Evolutionary conservation across 768 basidiomycete genomes (phyloP).

Genomic region (Hericium coralloides): DNA sequence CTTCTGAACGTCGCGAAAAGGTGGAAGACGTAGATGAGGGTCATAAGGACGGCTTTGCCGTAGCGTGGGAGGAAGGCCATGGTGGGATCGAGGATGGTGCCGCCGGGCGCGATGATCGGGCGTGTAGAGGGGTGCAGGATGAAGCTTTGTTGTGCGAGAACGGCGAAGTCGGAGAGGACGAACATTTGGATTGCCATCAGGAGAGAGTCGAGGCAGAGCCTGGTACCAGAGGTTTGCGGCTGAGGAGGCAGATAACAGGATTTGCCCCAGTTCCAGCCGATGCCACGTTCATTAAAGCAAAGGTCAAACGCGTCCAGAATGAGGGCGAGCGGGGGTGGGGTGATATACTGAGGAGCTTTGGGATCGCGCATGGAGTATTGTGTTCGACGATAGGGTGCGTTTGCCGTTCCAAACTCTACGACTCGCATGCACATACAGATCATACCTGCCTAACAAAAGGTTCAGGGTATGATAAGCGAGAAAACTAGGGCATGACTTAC

Average conservation of each 20-base stretch:
- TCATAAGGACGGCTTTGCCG: slow-evolving; percentile 8
- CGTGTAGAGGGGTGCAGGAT: slow-evolving; percentile 28
- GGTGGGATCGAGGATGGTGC: slow-evolving; percentile 28
- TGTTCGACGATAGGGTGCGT: slow-evolving; percentile 7
- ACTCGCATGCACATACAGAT: slow-evolving; percentile 9
- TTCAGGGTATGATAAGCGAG: not conserved
- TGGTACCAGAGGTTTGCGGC: slow-evolving; percentile 34
- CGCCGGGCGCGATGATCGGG: slow-evolving; percentile 20
- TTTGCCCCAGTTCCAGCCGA: slow-evolving; percentile 53
- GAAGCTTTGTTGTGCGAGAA: slow-evolving; percentile 12
- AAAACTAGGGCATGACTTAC: not conserved
- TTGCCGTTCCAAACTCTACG: slow-evolving; percentile 4
- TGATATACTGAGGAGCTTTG: not conserved
- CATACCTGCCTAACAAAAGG: not conserved
- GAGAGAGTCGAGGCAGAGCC: slow-evolving; percentile 25
- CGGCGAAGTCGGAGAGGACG: slow-evolving; percentile 30
- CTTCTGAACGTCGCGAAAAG: slow-evolving; percentile 8
- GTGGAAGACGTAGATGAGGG: slow-evolving; percentile 13
- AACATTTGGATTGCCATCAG: slow-evolving; percentile 38
- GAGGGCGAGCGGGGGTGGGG: slow-evolving; percentile 4
- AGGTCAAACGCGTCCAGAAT: slow-evolving; percentile 39
- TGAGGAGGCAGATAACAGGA: slow-evolving; percentile 23
- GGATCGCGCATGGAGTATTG: slow-evolving; percentile 7
- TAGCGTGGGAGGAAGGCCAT: slow-evolving; percentile 26
- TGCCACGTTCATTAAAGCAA: slow-evolving; percentile 41